Evolutionary conservation across 2,329 filamentous ascomycete species (phyloP).

Genomic region (Botryotinia narcissicola): DNA sequence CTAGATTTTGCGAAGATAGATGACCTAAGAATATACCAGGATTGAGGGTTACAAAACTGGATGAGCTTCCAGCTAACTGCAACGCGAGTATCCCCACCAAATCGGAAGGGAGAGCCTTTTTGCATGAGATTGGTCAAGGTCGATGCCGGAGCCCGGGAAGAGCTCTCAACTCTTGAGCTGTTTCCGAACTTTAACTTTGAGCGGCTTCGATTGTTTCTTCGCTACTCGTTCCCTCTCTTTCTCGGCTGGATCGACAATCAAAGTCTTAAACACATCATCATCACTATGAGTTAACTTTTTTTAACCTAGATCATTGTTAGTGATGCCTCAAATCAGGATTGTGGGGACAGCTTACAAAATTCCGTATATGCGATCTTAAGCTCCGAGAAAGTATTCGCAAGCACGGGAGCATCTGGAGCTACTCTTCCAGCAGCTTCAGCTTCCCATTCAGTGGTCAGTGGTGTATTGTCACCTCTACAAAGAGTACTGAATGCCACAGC

Average conservation of each 20-base stretch:
- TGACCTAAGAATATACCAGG: no score
- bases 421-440: constrained; percentile 9
- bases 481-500: constrained; percentile 25
- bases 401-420: constrained; percentile 4
- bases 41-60: no score
- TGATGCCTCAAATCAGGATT: no score
- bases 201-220: constrained; percentile 9
- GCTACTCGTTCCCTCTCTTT: constrained; percentile 13
- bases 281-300: constrained; percentile 23
- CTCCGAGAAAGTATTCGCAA: constrained; percentile 18
- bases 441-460: constrained; percentile 24
- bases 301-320: background rate
- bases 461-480: constrained; percentile 26
- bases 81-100: no score
- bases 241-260: constrained; percentile 20
- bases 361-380: constrained; percentile 17
- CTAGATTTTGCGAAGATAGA: no score
- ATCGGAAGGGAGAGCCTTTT: no score
- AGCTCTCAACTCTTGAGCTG: background rate
- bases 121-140: background rate
- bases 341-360: background rate
- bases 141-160: background rate
- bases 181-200: constrained; percentile 1
- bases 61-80: no score
- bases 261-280: constrained; percentile 25